Conservation (phyloP, 345 rosid genomes). For the Eucalyptus victrix region DNA sequence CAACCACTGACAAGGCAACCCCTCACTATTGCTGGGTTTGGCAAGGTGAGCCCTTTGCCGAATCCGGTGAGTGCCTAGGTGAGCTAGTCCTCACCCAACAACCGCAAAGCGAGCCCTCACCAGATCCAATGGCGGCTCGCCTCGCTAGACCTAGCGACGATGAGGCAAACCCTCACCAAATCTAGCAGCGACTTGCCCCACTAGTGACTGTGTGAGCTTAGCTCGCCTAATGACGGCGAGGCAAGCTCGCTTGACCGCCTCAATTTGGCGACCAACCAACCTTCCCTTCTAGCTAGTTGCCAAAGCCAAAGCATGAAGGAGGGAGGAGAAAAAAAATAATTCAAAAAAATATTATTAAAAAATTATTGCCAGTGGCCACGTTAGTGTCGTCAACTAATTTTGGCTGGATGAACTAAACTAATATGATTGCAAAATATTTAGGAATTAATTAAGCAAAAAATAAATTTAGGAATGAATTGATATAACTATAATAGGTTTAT, state of each 20-base stretch:
- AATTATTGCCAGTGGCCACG: accelerated
- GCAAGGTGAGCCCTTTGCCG: no score
- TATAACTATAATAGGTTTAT: no score
- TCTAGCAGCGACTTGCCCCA: accelerated
- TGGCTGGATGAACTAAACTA: accelerated
- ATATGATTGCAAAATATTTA: accelerated
- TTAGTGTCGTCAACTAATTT: accelerated
- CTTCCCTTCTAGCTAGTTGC: accelerated
- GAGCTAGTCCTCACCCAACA: no score
- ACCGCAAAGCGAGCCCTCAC: accelerated
- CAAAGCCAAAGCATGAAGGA: no score
- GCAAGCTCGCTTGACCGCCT: accelerated
- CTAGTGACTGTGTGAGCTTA: no score
- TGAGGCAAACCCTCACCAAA: accelerated
- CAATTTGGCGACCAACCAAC: accelerated
- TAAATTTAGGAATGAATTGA: no score
- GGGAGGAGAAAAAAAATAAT: no score
- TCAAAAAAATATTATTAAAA: no score
- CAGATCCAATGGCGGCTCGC: accelerated
- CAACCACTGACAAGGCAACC: no score
- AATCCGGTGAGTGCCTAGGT: accelerated
- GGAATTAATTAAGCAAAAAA: accelerated
- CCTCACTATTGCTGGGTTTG: accelerated
- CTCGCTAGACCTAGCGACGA: accelerated
- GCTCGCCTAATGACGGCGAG: no score